phyloP scores from a whole-genome alignment of 2,329 filamentous ascomycete genomes.

The Ceratocystis harringtonii region DNA sequence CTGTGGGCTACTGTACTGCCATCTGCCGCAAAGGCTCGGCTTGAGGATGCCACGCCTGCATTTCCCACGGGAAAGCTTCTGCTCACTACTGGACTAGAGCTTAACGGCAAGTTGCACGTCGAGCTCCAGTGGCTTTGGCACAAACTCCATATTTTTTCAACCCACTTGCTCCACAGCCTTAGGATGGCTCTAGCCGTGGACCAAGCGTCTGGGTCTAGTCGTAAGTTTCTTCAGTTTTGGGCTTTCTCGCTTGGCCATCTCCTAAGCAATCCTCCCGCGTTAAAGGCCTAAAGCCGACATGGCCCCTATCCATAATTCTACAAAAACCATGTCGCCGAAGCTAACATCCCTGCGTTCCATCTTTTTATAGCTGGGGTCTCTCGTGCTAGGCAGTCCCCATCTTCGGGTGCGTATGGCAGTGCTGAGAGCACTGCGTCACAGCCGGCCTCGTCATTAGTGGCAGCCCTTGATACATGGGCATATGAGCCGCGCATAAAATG shows the following conservation, averaged over 20 bases:
- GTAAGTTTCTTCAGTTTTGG: background rate
- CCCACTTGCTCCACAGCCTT: slow-evolving; percentile 14
- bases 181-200: slow-evolving; percentile 7
- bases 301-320: background rate
- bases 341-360: slow-evolving; percentile 2
- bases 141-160: slow-evolving; percentile 14
- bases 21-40: slow-evolving; percentile 6
- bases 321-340: background rate
- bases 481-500: slow-evolving; percentile 14
- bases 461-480: slow-evolving; percentile 4
- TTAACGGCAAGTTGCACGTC: slow-evolving; percentile 6
- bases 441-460: background rate
- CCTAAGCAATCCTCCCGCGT: background rate
- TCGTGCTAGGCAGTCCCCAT: background rate
- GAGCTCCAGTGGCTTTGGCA: slow-evolving; percentile 15
- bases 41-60: background rate
- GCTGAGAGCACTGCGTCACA: background rate
- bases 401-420: background rate
- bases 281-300: background rate
- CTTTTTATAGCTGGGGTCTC: slow-evolving; percentile 1
- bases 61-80: background rate
- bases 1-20: background rate
- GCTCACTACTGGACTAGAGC: background rate
- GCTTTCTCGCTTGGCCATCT: background rate
- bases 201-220: background rate